phyloP scores from a whole-genome alignment of 208 protist species.

The Leishmania martiniquensis region DNA sequence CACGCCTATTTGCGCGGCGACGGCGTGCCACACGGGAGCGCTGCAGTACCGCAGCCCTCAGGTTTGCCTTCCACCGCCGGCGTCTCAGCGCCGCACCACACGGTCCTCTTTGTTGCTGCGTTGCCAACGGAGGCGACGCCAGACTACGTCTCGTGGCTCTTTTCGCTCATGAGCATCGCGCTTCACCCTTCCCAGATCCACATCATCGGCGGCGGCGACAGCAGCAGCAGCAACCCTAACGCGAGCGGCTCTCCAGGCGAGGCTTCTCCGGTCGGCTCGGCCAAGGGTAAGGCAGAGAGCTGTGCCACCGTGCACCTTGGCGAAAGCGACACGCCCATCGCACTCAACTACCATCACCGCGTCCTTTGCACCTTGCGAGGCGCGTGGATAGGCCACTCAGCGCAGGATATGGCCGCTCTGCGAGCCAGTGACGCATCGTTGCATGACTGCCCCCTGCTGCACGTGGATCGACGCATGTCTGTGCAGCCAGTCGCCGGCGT shows the following conservation, averaged over 20 bases:
- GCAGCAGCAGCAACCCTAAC: neutral
- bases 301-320: constrained; percentile 26
- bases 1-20: constrained; percentile 25
- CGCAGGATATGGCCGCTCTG: constrained; percentile 28
- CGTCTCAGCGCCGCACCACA: neutral
- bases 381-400: constrained; percentile 29
- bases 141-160: constrained; percentile 62
- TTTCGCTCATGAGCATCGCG: constrained; percentile 35
- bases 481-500: constrained; percentile 9
- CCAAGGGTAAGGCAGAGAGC: constrained; percentile 6
- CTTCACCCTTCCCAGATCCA: constrained; percentile 18
- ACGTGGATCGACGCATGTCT: constrained; percentile 30
- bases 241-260: neutral
- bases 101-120: constrained; percentile 53
- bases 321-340: constrained; percentile 28
- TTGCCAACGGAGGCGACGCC: constrained; percentile 30
- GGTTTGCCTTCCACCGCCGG: neutral
- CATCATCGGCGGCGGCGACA: constrained; percentile 20
- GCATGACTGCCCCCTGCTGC: constrained; percentile 21
- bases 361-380: constrained; percentile 35
- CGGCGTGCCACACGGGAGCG: neutral
- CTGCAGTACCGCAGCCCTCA: neutral
- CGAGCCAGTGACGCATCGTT: constrained; percentile 29
- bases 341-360: constrained; percentile 36
- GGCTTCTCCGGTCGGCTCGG: neutral